A percentile compares a stretch with the other conserved stretches of the same genome.
phyloP scores from a whole-genome alignment of 73 alveolate species.

The Tetrahymena malaccensis region DNA sequence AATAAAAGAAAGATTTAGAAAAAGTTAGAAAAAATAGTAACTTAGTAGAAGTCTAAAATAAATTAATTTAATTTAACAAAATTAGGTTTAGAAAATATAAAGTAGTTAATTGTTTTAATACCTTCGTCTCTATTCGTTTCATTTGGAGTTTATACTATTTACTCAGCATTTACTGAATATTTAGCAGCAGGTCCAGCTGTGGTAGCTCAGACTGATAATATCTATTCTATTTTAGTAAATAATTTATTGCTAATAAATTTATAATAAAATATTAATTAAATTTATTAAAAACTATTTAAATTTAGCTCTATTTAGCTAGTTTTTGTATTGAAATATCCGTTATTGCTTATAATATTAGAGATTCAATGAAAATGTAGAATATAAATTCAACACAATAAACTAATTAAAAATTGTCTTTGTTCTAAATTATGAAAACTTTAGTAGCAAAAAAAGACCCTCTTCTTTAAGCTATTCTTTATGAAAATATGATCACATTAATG shows the following conservation, averaged over 20 bases:
- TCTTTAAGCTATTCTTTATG: slow-evolving; percentile 34
- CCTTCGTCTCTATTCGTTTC: slow-evolving; percentile 27
- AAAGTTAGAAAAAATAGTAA: background rate
- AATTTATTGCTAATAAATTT: background rate
- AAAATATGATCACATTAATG: slow-evolving; percentile 15
- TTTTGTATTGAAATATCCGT: slow-evolving; percentile 21
- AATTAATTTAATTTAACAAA: background rate
- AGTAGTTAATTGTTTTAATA: slow-evolving; percentile 14
- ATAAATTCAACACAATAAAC: background rate
- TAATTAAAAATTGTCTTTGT: background rate
- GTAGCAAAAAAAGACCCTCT: slow-evolving; percentile 25
- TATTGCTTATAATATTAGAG: slow-evolving; percentile 12
- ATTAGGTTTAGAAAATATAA: slow-evolving; percentile 7
- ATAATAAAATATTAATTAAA: background rate
- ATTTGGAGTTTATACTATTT: slow-evolving; percentile 5
- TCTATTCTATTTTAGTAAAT: background rate
- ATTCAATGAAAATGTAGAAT: slow-evolving; percentile 4
- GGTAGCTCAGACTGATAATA: background rate
- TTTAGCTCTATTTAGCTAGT: slow-evolving; percentile 9
- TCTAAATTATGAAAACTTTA: background rate
- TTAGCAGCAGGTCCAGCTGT: slow-evolving; percentile 1
- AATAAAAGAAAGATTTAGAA: background rate
- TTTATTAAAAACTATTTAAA: background rate
- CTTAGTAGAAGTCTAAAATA: background rate
- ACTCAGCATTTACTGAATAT: slow-evolving; percentile 10